Base-by-base conservation (phyloP, 1,139 yeast species). In the Hemisphaericaspora lyxosophila region DNA sequence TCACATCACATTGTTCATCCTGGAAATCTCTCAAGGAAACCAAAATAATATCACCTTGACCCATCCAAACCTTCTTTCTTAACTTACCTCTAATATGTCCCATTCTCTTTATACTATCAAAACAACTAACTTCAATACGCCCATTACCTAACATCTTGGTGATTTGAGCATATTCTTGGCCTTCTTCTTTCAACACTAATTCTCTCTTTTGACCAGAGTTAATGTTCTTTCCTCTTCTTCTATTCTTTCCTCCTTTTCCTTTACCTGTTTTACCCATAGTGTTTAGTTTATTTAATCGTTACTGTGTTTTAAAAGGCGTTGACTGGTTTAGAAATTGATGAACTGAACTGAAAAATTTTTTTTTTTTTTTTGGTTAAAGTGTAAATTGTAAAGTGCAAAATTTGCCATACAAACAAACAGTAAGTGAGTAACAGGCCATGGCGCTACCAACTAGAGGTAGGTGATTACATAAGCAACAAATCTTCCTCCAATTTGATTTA, bases 61-160 rank as follows among this genome's bases (percentile, higher is more conserved):
- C 86, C 88, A 94, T 90, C 99, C 99, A 94, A 46, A 90, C 97
- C 80, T 92, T 92, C 83, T 94, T 94, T 78, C 99, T 86, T 73
- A 94, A 80, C 66, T 94, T 94, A 54, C 99, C 99, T 76, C 99
- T 86, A 59, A 94, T 94, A 62, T 92, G 98, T 14, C 96, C 97
- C 80, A 88, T 79, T 73, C 99, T 83, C 62, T 83, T 88, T 52
- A 75, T 73, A 49, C 96, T 96, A 60, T 94, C 98, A 59, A 92
- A 94, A 70, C 98, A 94, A 39, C 81, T 67, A 41, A 95, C 97
- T 65, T 90, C 96, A 40, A 94, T 82, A 68, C 98, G 82, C 52
- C 98, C 98, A 62, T 90, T 90, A 64, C 99, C 99, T 56, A 94
- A 80, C 97, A 94, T 90, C 69, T 90, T 92, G 64, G 94, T 82